Conservation (phyloP, 345 rosid species). For the Brassica rapa region DNA sequence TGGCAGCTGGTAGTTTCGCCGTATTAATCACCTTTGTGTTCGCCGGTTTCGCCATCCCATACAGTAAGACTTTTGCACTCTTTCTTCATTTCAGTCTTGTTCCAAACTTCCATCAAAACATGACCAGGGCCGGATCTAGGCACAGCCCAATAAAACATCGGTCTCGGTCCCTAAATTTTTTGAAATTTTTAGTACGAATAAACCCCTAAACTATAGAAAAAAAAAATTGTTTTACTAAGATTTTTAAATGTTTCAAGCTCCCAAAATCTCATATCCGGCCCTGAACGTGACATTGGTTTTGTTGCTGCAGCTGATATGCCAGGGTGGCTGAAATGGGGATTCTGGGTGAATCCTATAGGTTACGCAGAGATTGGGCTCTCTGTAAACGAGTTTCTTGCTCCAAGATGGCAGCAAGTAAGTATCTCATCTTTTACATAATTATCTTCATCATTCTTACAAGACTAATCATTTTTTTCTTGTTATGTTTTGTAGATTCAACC, state of each 20-base stretch:
- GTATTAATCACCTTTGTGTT: slow-evolving; percentile 49
- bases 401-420: slow-evolving; percentile 69
- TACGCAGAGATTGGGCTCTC: slow-evolving; percentile 73
- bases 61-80: slow-evolving; percentile 43
- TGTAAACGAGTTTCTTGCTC: slow-evolving; percentile 71
- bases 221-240: too few relatives aligned
- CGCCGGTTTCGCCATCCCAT: slow-evolving; percentile 64
- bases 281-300: neutral
- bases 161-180: too few relatives aligned
- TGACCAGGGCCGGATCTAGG: too few relatives aligned
- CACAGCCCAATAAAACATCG: too few relatives aligned
- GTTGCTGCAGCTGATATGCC: slow-evolving; percentile 66
- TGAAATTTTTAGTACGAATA: too few relatives aligned
- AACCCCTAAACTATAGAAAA: too few relatives aligned
- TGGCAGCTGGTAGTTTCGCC: slow-evolving; percentile 52
- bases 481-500: slow-evolving; percentile 43
- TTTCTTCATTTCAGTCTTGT: slow-evolving; percentile 2
- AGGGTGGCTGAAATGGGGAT: slow-evolving; percentile 72
- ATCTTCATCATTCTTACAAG: neutral
- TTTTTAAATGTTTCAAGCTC: too few relatives aligned
- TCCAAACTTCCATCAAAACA: neutral
- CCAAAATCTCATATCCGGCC: too few relatives aligned
- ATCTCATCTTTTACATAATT: neutral
- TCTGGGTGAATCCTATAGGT: slow-evolving; percentile 69
- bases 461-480: neutral